Percentiles rank a stretch among this genome's conserved stretches.
phyloP scores from a whole-genome alignment of 192 early-diverging fungal species.

The Backusella parvicylindrica region DNA sequence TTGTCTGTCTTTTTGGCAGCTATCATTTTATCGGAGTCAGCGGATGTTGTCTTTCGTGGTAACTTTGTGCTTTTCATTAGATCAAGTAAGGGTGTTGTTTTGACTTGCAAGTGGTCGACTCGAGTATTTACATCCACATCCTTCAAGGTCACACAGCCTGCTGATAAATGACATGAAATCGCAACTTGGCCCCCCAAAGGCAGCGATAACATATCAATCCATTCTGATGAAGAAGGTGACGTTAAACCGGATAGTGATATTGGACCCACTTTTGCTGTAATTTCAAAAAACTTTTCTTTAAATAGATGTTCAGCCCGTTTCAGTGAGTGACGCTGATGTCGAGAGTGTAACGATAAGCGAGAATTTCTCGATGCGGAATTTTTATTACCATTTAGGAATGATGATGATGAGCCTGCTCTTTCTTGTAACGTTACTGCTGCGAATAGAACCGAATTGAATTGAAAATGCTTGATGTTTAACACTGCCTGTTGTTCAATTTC shows the following conservation, averaged over 20 bases:
- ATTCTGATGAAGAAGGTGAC: not conserved
- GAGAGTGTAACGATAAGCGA: conserved; percentile 11
- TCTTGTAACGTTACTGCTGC: conserved; percentile 16
- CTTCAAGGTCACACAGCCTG: conserved; percentile 37
- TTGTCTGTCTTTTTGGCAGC: not conserved
- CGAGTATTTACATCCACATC: conserved; percentile 23
- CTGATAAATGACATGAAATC: conserved; percentile 36
- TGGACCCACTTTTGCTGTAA: conserved; percentile 29
- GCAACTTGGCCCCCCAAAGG: conserved; percentile 19
- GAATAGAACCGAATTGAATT: conserved; percentile 29
- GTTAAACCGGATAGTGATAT: not conserved
- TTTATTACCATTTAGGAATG: not conserved
- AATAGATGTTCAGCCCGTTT: conserved; percentile 37
- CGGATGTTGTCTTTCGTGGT: not conserved
- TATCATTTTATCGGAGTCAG: not conserved
- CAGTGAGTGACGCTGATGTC: conserved; percentile 37
- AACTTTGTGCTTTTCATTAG: not conserved
- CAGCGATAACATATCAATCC: conserved; percentile 3
- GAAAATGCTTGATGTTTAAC: conserved; percentile 15
- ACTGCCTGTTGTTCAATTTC: conserved; percentile 16
- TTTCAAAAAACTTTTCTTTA: conserved; percentile 38
- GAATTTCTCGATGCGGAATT: not conserved
- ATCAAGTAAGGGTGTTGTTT: conserved; percentile 18
- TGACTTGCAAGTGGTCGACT: conserved; percentile 11
- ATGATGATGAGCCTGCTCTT: not conserved